Evolutionary conservation across 306 rosid species (phyloP).

Genomic region (Sechiopsis laciniata): DNA sequence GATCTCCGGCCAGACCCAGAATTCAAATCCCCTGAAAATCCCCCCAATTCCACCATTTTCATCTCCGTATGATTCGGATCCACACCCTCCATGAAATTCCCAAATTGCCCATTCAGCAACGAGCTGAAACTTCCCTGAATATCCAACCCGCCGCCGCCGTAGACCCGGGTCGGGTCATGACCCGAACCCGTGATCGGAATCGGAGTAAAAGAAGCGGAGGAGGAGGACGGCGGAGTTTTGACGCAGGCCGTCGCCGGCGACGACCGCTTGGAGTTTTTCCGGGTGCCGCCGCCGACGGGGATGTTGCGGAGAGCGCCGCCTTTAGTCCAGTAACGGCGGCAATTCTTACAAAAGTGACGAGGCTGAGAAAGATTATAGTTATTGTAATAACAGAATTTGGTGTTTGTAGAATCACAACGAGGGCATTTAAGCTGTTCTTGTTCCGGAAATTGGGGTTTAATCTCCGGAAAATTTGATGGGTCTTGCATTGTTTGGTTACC

Average conservation of each 20-base stretch:
- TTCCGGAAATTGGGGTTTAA: slow-evolving; percentile 71
- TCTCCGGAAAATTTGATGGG: slow-evolving; percentile 40
- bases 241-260: slow-evolving; percentile 11
- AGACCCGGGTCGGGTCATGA: no score
- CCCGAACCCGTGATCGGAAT: background rate
- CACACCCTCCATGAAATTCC: slow-evolving; percentile 47
- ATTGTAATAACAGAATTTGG: slow-evolving; percentile 94
- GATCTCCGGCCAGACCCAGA: slow-evolving; percentile 40
- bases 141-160: slow-evolving; percentile 17
- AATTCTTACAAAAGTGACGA: slow-evolving; percentile 90
- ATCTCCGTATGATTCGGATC: slow-evolving; percentile 48
- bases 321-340: slow-evolving; percentile 88
- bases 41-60: slow-evolving; percentile 48
- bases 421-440: slow-evolving; percentile 85
- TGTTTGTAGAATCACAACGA: slow-evolving; percentile 80
- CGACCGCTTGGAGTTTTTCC: slow-evolving; percentile 54
- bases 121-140: slow-evolving; percentile 65
- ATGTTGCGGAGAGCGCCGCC: slow-evolving; percentile 88
- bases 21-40: slow-evolving; percentile 36
- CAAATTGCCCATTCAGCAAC: slow-evolving; percentile 50
- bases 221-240: slow-evolving; percentile 38
- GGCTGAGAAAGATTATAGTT: slow-evolving; percentile 97
- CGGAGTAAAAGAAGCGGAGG: slow-evolving; percentile 25
- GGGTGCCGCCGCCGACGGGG: slow-evolving; percentile 81
- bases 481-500: slow-evolving; percentile 49